Evolutionary conservation across 208 protist species (phyloP), one percentile per base, ranked within the genome.

Genomic region (Leishmania lainsoni): DNA sequence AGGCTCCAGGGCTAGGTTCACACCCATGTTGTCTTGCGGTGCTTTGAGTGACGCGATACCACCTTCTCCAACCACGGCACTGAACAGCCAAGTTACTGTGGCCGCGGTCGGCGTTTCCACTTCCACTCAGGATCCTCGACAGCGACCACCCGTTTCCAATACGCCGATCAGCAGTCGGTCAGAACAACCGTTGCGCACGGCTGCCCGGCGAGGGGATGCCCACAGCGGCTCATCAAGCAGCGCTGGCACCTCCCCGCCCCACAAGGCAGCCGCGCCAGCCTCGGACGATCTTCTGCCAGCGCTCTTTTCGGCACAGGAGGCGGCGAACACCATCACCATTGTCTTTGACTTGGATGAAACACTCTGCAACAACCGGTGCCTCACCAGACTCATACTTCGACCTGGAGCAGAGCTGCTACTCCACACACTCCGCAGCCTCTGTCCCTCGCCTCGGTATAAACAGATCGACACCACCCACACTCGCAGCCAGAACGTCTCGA

Each of bases 261-360:
- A 14, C 49, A 75, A 52, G 14, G n/a, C 54, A 8, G 42, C 73
- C 35, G 3, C 74, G 32, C 32, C 56, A 56, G 29, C 83, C 6
- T 59, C 76, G 17, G 80, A 90, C 29, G 71, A 73, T 49, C 86
- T 93, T 32, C 80, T 92, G 54, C 90, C 90, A 0, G 77, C 73
- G 45, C 84, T 97, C 17, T 29, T 82, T 68, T 86, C 84, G 4
- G 48, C 79, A 0, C 73, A 75, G 52, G 92, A 94, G 78, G 81
- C 81, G 16, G 89, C 90, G 16, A 85, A 88, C 65, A 96, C 92
- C 32, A 85, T 93, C 42, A 97, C 94, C 51, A 88, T 98, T 66
- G 95, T 98, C 56, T 97, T 98, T 78, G 95, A 98, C 85, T 83
- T 98, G 17, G 95, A 98, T 78, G 95, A 98, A 81, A 98, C 95